Percentiles rank a stretch among this genome's conserved stretches.
Evolutionary conservation across 2,329 filamentous ascomycete genomes (phyloP).

Genomic region (Monosporascus sp.): DNA sequence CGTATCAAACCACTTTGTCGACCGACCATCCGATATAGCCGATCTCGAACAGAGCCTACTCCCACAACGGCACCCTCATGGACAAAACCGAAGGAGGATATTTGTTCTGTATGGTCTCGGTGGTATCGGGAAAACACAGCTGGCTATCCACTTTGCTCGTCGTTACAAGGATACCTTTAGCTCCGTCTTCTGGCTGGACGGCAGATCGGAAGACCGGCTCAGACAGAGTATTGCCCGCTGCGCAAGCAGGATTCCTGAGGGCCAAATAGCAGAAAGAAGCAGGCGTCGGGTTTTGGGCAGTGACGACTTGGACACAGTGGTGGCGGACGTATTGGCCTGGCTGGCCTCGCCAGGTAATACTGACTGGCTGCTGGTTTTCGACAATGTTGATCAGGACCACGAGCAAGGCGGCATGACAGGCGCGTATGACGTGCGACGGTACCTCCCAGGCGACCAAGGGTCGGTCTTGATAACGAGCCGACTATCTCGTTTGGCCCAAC

Average conservation of each 20-base stretch:
- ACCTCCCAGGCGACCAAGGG: slow-evolving; percentile 31
- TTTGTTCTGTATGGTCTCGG: slow-evolving; percentile 12
- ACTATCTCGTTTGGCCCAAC: slow-evolving; percentile 24
- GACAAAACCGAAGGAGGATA: background rate
- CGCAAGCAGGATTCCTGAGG: background rate
- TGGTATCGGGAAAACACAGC: slow-evolving; percentile 6
- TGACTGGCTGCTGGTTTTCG: no score
- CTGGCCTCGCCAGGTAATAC: no score
- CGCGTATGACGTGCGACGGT: slow-evolving; percentile 22
- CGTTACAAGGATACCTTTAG: slow-evolving; percentile 7
- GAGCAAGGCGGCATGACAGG: no score
- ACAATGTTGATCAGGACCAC: no score
- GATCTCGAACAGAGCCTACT: no score
- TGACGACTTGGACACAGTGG: no score
- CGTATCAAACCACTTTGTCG: no score
- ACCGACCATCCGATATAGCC: no score
- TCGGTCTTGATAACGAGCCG: slow-evolving; percentile 36
- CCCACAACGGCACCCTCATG: no score
- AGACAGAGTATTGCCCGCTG: slow-evolving; percentile 9
- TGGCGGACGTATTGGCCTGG: no score
- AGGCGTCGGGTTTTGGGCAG: no score
- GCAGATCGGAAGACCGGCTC: slow-evolving; percentile 8
- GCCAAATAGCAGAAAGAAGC: no score
- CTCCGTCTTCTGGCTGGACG: slow-evolving; percentile 13
- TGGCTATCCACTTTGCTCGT: slow-evolving; percentile 7